phyloP scores from a whole-genome alignment of 306 rosid species.

The Cucumis hystrix region DNA sequence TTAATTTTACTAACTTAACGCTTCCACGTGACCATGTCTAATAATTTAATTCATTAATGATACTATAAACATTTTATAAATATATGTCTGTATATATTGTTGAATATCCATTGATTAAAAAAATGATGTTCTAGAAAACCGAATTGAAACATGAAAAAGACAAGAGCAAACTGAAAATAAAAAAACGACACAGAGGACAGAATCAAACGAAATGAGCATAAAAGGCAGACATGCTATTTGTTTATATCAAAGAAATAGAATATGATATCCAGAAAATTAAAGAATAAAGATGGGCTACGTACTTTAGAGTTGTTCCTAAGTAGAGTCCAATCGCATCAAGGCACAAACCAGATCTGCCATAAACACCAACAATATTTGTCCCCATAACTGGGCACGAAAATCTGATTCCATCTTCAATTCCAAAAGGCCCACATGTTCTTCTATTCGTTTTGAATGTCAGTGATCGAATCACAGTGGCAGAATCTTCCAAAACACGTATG shows the following conservation, averaged over 20 bases:
- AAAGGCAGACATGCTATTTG: not conserved
- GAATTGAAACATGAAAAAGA: not conserved
- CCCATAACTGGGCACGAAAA: not conserved
- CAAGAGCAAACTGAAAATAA: not conserved
- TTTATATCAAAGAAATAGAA: not conserved
- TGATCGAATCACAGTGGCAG: not conserved
- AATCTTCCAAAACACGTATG: not conserved
- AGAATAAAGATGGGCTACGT: not conserved
- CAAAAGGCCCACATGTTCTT: not conserved
- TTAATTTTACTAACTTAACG: not conserved
- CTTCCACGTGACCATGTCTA: not conserved
- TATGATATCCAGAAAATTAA: not conserved
- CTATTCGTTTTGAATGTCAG: not conserved
- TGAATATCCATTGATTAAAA: no score
- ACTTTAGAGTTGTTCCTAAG: not conserved
- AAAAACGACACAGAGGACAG: not conserved
- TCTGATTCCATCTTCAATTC: conserved; percentile 1
- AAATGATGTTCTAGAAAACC: not conserved
- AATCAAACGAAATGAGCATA: not conserved
- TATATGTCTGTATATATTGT: no score
- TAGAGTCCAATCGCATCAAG: conserved; percentile 3
- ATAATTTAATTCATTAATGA: not conserved
- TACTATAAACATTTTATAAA: no score
- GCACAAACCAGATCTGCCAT: not conserved
- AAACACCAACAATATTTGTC: not conserved